Evolutionary conservation across 1,284 basidiomycete species (phyloP).

Genomic region (Erythrobasidium hasegawianum): DNA sequence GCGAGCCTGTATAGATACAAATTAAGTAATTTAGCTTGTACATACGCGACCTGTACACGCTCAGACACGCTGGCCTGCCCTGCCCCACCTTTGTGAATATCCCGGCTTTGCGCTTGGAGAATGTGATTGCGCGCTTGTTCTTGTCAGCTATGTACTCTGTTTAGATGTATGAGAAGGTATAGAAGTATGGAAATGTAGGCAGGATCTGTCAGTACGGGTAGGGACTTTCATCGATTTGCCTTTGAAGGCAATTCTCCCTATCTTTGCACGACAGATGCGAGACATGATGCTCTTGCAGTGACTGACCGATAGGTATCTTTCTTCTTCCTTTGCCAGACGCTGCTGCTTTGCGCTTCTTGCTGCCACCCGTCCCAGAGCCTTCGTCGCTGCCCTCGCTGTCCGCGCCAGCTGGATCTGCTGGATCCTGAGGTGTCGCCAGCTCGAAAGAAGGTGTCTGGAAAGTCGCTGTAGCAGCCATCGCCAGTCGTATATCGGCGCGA

Average conservation of each 20-base stretch:
- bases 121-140: slow-evolving; percentile 20
- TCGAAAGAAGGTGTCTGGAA: too few relatives aligned
- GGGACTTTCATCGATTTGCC: too few relatives aligned
- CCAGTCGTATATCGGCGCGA: too few relatives aligned
- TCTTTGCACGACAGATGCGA: not conserved
- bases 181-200: not conserved
- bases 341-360: slow-evolving; percentile 4
- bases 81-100: slow-evolving; percentile 31
- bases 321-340: slow-evolving; percentile 24
- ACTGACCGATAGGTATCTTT: slow-evolving; percentile 33
- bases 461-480: too few relatives aligned
- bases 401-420: not conserved
- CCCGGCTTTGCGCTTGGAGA: slow-evolving; percentile 33
- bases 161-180: not conserved
- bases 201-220: not conserved
- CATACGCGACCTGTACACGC: not conserved
- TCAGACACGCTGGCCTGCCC: not conserved
- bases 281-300: not conserved
- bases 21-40: not conserved
- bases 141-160: slow-evolving; percentile 29
- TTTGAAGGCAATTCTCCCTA: not conserved
- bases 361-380: not conserved
- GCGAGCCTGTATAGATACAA: slow-evolving; percentile 23
- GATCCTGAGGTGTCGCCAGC: too few relatives aligned
- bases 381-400: slow-evolving; percentile 8